Conservation (phyloP, 2,329 filamentous ascomycete species). For the Akanthomyces dipterigenus region DNA sequence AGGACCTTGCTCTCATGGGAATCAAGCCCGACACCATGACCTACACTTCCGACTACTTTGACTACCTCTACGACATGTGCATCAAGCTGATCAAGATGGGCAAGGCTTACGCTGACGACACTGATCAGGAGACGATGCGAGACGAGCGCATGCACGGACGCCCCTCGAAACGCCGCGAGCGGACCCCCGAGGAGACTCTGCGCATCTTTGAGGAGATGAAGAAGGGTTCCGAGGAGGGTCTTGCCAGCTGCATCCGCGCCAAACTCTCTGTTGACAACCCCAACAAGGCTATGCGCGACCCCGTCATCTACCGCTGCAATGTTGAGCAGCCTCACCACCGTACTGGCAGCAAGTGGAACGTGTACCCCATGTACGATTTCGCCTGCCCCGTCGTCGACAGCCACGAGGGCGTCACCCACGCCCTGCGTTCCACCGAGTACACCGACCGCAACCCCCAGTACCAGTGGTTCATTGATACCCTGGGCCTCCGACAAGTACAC, state of each 20-base stretch:
- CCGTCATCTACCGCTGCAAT: conserved; percentile 90
- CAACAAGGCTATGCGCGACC: conserved; percentile 94
- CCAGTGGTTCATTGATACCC: conserved; percentile 73
- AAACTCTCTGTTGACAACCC: conserved; percentile 88
- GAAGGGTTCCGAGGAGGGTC: conserved; percentile 68
- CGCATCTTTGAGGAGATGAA: conserved; percentile 92
- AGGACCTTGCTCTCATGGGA: conserved; percentile 86
- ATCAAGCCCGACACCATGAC: conserved; percentile 81
- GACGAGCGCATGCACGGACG: conserved; percentile 78
- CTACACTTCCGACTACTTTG: conserved; percentile 94
- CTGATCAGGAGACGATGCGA: conserved; percentile 81
- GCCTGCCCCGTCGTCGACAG: conserved; percentile 77
- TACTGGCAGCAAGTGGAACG: conserved; percentile 73
- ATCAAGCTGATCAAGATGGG: conserved; percentile 79
- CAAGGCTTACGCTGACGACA: conserved; percentile 91
- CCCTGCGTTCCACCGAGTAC: conserved; percentile 78
- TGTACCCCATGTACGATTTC: conserved; percentile 84
- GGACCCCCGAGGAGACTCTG: conserved; percentile 74
- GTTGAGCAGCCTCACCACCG: conserved; percentile 61
- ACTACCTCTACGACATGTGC: conserved; percentile 81
- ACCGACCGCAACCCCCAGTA: conserved; percentile 82
- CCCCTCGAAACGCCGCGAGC: conserved; percentile 72
- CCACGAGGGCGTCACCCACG: conserved; percentile 76
- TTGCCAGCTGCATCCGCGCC: conserved; percentile 85
- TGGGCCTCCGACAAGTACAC: conserved; percentile 68